Percentiles rank a stretch among this genome's conserved stretches.
Evolutionary conservation across 106 monocot species (phyloP).

Genomic region (Phalaenopsis equestris): DNA sequence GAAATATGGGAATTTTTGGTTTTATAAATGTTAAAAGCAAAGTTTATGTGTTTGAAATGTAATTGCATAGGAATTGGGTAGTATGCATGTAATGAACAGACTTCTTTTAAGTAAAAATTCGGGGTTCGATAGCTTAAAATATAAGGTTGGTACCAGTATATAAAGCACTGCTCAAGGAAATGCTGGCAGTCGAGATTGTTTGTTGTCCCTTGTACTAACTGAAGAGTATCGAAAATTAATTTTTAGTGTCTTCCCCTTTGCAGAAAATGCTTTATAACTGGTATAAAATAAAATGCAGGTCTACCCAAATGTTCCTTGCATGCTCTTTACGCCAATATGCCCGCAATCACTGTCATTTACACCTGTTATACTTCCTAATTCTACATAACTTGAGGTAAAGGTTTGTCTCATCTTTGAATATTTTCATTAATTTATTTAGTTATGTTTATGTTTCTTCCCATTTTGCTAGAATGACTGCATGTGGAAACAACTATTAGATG

Average conservation of each 20-base stretch:
- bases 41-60: too few relatives aligned
- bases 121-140: too few relatives aligned
- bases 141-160: neutral
- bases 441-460: too few relatives aligned
- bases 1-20: too few relatives aligned
- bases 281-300: slow-evolving; percentile 52
- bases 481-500: neutral
- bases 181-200: neutral
- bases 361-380: slow-evolving; percentile 99
- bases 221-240: neutral
- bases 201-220: neutral
- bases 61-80: too few relatives aligned
- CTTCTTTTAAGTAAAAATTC: too few relatives aligned
- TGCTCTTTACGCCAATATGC: slow-evolving; percentile 97
- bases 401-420: slow-evolving; percentile 19
- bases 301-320: slow-evolving; percentile 98
- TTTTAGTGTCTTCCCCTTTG: neutral
- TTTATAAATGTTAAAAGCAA: too few relatives aligned
- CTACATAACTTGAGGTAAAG: slow-evolving; percentile 89
- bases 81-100: too few relatives aligned
- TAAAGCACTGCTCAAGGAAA: neutral
- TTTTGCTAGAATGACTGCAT: neutral
- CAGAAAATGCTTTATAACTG: neutral
- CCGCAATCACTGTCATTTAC: slow-evolving; percentile 93
- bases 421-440: neutral